A percentile compares a stretch with the other conserved stretches of the same genome.
Conservation (phyloP, 768 basidiomycete genomes). For the Lactarius psammicola region DNA sequence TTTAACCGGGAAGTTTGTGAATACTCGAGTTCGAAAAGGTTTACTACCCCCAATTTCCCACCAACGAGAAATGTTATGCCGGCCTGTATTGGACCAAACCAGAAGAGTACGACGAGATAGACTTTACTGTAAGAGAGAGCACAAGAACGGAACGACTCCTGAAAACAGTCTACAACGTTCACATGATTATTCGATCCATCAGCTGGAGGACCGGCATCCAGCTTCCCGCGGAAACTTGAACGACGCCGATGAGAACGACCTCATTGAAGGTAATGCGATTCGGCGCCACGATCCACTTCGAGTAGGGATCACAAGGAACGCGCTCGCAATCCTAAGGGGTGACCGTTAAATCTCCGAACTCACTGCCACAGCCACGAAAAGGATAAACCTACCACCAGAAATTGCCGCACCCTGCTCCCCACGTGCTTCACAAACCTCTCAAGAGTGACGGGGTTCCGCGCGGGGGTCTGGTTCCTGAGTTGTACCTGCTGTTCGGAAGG, state of each 20-base stretch:
- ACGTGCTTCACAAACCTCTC: constrained; percentile 21
- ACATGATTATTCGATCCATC: constrained; percentile 14
- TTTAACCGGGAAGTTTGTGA: constrained; percentile 87
- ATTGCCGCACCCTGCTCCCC: constrained; percentile 17
- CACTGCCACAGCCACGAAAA: background rate
- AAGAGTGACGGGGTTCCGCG: background rate
- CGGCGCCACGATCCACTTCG: constrained; percentile 8
- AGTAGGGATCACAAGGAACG: background rate
- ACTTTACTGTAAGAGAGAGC: no score
- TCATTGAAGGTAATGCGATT: constrained; percentile 16
- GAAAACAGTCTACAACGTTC: background rate
- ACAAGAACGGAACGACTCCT: background rate
- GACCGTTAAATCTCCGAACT: background rate
- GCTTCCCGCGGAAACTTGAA: constrained; percentile 24
- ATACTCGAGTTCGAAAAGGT: constrained; percentile 99
- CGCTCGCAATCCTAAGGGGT: constrained; percentile 12
- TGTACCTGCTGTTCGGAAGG: constrained; percentile 14
- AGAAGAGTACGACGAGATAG: constrained; percentile 99
- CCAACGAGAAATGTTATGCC: constrained; percentile 98
- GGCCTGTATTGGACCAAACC: constrained; percentile 96
- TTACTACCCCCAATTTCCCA: constrained; percentile 96
- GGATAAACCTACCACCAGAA: constrained; percentile 10
- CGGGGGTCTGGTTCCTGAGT: constrained; percentile 3
- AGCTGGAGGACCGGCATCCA: constrained; percentile 27
- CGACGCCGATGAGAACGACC: constrained; percentile 23